Conservation (phyloP, 257 asterid genomes). For the Sherardia arvensis region DNA sequence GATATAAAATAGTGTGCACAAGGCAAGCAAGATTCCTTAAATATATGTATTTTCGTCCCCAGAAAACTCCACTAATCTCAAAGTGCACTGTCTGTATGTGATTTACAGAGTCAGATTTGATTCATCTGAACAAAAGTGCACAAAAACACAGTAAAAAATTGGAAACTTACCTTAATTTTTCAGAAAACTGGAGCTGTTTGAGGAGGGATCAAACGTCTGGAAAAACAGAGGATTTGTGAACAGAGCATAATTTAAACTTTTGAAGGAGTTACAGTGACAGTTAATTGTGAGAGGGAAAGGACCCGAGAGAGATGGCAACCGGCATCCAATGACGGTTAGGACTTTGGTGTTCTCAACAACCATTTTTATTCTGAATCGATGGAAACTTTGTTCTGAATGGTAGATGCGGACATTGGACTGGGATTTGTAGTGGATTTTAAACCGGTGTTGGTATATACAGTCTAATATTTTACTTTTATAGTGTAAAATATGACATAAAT, state of each 20-base stretch:
- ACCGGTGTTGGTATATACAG: no score
- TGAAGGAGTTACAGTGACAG: background rate
- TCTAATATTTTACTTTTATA: no score
- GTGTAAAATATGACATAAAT: no score
- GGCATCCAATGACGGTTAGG: background rate
- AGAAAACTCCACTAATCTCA: background rate
- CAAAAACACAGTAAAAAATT: background rate
- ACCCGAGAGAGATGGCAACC: background rate
- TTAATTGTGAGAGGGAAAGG: background rate
- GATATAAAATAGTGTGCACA: background rate
- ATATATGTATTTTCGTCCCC: no score
- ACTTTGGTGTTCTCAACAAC: background rate
- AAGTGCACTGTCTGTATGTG: background rate
- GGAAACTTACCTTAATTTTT: background rate
- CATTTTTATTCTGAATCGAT: background rate
- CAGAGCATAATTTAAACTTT: background rate
- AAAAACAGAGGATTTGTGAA: background rate
- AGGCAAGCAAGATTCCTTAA: background rate
- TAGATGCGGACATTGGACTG: no score
- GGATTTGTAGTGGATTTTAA: no score
- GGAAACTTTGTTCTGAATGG: no score
- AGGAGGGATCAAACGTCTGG: background rate
- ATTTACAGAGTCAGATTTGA: background rate
- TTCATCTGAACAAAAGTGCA: background rate
- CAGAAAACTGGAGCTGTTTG: background rate